Evolutionary conservation across 352 stramenopile species (phyloP).

Genomic region (Peronosclerospora sorghi): DNA sequence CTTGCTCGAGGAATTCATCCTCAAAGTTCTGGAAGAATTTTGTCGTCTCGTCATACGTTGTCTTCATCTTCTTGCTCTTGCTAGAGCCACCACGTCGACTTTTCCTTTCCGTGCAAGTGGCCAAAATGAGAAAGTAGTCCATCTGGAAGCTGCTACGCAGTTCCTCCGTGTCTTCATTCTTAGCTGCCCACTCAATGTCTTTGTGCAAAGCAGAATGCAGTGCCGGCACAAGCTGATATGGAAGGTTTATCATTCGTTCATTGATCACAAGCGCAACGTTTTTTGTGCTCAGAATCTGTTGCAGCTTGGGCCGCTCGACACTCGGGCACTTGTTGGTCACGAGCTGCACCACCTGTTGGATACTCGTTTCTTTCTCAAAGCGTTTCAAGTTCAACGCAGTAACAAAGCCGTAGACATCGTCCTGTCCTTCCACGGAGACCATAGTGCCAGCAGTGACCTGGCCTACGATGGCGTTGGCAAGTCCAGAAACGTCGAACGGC

Average conservation of each 20-base stretch:
- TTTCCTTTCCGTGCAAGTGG: conserved; percentile 53
- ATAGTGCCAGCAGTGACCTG: conserved; percentile 71
- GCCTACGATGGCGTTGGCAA: conserved; percentile 62
- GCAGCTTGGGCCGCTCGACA: conserved; percentile 31
- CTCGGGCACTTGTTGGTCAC: conserved; percentile 62
- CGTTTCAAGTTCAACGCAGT: conserved; percentile 58
- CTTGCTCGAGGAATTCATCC: conserved; percentile 75
- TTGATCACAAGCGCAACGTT: conserved; percentile 66
- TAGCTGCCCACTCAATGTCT: conserved; percentile 77
- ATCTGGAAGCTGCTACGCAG: conserved; percentile 62
- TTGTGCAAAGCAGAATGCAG: conserved; percentile 73
- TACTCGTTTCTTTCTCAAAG: conserved; percentile 36
- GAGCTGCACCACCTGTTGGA: conserved; percentile 73
- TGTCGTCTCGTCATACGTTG: conserved; percentile 42
- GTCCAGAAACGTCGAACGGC: conserved; percentile 71
- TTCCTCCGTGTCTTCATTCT: conserved; percentile 55
- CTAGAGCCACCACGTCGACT: conserved; percentile 22
- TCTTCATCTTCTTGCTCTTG: conserved; percentile 72
- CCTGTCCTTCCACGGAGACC: conserved; percentile 68
- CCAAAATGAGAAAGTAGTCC: conserved; percentile 76
- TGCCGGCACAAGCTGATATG: conserved; percentile 73
- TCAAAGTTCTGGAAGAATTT: conserved; percentile 84
- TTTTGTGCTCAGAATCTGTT: conserved; percentile 50
- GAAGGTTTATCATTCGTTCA: conserved; percentile 80
- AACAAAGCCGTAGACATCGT: conserved; percentile 81